Conservation (phyloP, 352 stramenopile species). For the Globisporangium lucens region DNA sequence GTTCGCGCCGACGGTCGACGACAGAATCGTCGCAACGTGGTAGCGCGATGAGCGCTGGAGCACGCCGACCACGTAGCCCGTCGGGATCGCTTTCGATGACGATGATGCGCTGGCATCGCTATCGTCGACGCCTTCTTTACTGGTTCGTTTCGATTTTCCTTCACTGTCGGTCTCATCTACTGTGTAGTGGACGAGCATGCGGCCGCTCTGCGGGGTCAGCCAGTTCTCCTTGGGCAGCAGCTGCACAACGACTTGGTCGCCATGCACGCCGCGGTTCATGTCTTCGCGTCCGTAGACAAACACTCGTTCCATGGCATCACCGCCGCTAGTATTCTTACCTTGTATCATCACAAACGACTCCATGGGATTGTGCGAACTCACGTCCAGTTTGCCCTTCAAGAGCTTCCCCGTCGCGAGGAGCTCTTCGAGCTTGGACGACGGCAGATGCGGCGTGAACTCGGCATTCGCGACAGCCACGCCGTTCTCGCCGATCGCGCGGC, state of each 20-base stretch:
- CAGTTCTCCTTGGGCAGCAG: conserved; percentile 84
- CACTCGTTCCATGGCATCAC: conserved; percentile 39
- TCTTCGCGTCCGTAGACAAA: conserved; percentile 75
- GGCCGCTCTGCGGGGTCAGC: conserved; percentile 61
- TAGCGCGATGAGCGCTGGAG: conserved; percentile 65
- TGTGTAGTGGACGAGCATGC: conserved; percentile 67
- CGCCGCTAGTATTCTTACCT: conserved; percentile 17
- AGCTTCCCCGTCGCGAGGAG: conserved; percentile 28
- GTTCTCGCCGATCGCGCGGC: conserved; percentile 20
- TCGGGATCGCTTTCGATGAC: conserved; percentile 44
- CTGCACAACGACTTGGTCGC: conserved; percentile 95
- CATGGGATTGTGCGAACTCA: conserved; percentile 69
- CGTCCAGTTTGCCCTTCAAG: conserved; percentile 55
- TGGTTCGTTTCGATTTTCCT: conserved; percentile 6
- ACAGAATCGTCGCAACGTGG: conserved; percentile 72
- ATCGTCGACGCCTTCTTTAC: conserved; percentile 16
- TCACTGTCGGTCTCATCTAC: conserved; percentile 39
- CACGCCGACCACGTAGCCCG: conserved; percentile 82
- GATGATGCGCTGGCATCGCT: not conserved
- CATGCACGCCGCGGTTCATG: conserved; percentile 97
- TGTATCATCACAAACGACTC: conserved; percentile 73
- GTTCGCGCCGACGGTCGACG: conserved; percentile 47
- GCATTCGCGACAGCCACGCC: conserved; percentile 22
- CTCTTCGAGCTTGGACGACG: conserved; percentile 32
- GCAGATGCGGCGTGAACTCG: conserved; percentile 61